Conservation (phyloP, 2,329 filamentous ascomycete species). For the Diplocarpon rosae region DNA sequence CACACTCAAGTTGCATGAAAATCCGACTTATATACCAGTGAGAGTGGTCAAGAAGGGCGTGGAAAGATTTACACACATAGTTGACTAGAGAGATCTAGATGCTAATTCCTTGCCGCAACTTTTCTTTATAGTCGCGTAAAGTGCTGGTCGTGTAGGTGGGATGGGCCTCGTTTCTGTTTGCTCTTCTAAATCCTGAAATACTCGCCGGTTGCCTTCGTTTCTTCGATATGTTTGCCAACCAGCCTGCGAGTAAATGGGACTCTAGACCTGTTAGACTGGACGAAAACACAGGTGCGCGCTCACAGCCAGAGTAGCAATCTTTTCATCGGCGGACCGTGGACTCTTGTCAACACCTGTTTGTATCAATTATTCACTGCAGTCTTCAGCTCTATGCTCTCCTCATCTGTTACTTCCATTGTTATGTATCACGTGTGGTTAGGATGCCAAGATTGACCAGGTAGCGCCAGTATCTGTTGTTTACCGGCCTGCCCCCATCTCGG, state of each 20-base stretch:
- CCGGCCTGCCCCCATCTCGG: neutral
- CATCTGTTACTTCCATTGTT: slow-evolving; percentile 1
- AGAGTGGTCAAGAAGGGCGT: slow-evolving; percentile 57
- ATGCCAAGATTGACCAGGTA: too few species aligned
- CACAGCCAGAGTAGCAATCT: neutral
- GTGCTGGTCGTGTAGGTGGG: too few species aligned
- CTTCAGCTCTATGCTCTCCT: neutral
- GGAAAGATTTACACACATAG: slow-evolving; percentile 49
- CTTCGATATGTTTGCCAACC: too few species aligned
- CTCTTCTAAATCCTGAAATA: too few species aligned
- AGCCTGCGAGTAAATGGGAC: too few species aligned
- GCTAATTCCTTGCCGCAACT: neutral
- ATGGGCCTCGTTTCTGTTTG: too few species aligned
- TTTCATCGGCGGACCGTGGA: too few species aligned
- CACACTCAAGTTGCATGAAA: slow-evolving; percentile 57
- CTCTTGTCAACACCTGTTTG: too few species aligned
- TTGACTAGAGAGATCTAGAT: slow-evolving; percentile 12
- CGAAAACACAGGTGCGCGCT: too few species aligned
- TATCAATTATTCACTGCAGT: too few species aligned
- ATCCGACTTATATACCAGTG: slow-evolving; percentile 44
- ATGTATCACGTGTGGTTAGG: slow-evolving; percentile 1
- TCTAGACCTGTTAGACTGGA: too few species aligned
- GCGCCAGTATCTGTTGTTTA: neutral
- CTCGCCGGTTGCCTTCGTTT: too few species aligned
- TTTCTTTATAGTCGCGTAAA: neutral